Conservation (phyloP, 2,329 filamentous ascomycete genomes). For the Fusarium goolgardi region DNA sequence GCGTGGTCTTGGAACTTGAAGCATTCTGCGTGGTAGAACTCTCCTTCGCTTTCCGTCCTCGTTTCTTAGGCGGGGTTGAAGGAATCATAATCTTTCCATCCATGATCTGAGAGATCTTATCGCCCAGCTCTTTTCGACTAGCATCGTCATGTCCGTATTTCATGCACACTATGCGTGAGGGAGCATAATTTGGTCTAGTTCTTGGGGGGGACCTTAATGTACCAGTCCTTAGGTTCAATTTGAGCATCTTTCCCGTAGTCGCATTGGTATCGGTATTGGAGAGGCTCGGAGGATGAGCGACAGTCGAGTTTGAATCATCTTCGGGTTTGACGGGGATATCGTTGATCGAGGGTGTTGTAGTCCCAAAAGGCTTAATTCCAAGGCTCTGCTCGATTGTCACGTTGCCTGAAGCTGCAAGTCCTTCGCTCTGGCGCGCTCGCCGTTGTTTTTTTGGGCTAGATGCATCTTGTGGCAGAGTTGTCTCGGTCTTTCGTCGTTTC, state of each 20-base stretch:
- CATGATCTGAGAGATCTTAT: conserved; percentile 73
- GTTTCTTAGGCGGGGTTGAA: conserved; percentile 45
- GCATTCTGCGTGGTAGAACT: conserved; percentile 39
- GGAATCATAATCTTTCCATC: conserved; percentile 47
- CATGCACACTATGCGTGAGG: conserved; percentile 63
- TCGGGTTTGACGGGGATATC: conserved; percentile 20
- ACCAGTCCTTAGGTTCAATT: conserved; percentile 69
- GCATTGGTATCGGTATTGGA: conserved; percentile 14
- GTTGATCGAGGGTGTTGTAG: conserved; percentile 30
- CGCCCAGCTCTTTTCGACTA: conserved; percentile 62
- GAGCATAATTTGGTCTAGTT: conserved; percentile 56
- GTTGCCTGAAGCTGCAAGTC: conserved; percentile 11
- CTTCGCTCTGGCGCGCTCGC: conserved; percentile 40
- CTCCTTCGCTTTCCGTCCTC: conserved; percentile 42
- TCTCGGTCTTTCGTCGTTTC: conserved; percentile 59
- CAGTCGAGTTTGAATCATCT: conserved; percentile 5
- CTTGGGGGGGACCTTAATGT: conserved; percentile 72
- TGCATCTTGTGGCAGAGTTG: conserved; percentile 38
- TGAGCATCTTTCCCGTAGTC: conserved; percentile 63
- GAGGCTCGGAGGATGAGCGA: conserved; percentile 17
- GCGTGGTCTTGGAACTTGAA: conserved; percentile 49
- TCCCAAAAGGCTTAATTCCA: conserved; percentile 13
- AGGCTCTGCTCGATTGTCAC: conserved; percentile 23
- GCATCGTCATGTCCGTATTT: conserved; percentile 67
- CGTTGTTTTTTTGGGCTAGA: conserved; percentile 46